These are phyloP conservation scores for Trichoderma citrinoviride DNA, from an alignment of 2,329 filamentous ascomycete genomes.

Conservation along the genomic window DNA sequence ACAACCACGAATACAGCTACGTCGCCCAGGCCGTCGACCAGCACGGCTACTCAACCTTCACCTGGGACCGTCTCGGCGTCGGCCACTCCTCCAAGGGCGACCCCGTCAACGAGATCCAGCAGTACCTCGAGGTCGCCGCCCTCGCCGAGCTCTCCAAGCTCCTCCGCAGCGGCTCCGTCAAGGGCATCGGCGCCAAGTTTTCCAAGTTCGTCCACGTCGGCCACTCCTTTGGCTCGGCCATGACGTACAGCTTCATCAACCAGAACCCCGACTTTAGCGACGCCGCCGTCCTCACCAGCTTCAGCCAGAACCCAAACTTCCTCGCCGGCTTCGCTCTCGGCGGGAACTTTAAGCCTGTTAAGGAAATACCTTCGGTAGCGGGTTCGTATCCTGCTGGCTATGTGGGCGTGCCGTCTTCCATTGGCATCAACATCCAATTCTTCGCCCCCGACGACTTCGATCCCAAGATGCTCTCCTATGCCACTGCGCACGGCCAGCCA, in stretches of 20 bases:
- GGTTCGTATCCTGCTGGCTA: slow-evolving; percentile 49
- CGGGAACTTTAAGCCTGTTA: slow-evolving; percentile 48
- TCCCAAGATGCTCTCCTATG: slow-evolving; percentile 46
- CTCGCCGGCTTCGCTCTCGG: slow-evolving; percentile 43
- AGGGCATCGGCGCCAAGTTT: slow-evolving; percentile 38
- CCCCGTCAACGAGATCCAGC: slow-evolving; percentile 59
- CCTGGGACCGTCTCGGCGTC: slow-evolving; percentile 62
- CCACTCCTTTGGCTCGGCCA: slow-evolving; percentile 61
- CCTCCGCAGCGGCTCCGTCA: slow-evolving; percentile 47
- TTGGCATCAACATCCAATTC: slow-evolving; percentile 52
- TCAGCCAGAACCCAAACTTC: slow-evolving; percentile 49
- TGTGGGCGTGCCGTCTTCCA: slow-evolving; percentile 45
- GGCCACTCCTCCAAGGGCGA: slow-evolving; percentile 58
- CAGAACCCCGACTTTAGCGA: slow-evolving; percentile 53
- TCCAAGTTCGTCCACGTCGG: slow-evolving; percentile 57
- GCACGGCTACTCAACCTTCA: slow-evolving; percentile 57
- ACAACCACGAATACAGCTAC: slow-evolving; percentile 62
- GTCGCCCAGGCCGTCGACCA: slow-evolving; percentile 52
- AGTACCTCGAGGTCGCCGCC: slow-evolving; percentile 56
- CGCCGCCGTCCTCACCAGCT: slow-evolving; percentile 60
- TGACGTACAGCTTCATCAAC: slow-evolving; percentile 54
- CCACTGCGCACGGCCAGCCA: slow-evolving; percentile 51
- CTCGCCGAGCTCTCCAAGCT: slow-evolving; percentile 52
- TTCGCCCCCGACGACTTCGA: slow-evolving; percentile 55
- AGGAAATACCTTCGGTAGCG: slow-evolving; percentile 30